Conservation (phyloP, 129 eudicot genomes). For the Helichrysum umbraculigerum region DNA sequence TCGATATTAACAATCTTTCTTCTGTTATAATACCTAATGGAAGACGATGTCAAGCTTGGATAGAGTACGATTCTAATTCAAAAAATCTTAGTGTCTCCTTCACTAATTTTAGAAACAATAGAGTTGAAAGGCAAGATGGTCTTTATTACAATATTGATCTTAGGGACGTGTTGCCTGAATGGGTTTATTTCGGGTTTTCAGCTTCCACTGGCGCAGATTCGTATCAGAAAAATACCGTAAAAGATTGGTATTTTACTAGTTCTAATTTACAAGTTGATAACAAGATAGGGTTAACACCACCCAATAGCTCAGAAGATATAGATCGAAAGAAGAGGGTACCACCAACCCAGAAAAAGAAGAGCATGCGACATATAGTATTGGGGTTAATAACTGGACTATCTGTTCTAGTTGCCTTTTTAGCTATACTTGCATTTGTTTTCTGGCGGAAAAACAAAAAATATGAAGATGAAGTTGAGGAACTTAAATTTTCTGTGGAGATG, state of each 20-base stretch:
- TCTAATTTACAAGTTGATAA: not conserved
- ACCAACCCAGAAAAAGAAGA: not conserved
- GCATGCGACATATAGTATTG: not conserved
- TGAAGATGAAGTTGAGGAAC: not conserved
- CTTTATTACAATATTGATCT: not conserved
- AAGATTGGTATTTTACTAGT: not conserved
- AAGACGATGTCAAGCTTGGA: slow-evolving; percentile 5
- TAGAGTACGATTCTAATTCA: not conserved
- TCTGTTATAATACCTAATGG: not conserved
- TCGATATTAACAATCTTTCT: not conserved
- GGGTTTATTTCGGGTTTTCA: not conserved
- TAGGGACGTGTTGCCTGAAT: not conserved
- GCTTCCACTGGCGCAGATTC: not conserved
- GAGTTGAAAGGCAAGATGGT: not conserved
- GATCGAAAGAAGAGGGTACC: not conserved
- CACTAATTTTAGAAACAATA: not conserved
- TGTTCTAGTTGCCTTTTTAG: not conserved
- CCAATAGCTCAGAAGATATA: no score
- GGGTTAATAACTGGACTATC: not conserved
- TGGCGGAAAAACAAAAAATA: not conserved
- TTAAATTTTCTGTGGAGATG: slow-evolving; percentile 7
- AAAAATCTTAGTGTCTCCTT: not conserved
- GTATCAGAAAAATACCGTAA: not conserved
- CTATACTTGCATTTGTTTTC: not conserved
- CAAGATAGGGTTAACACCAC: not conserved